phyloP scores from a whole-genome alignment of 352 stramenopile genomes.

The Pythium volutum region DNA sequence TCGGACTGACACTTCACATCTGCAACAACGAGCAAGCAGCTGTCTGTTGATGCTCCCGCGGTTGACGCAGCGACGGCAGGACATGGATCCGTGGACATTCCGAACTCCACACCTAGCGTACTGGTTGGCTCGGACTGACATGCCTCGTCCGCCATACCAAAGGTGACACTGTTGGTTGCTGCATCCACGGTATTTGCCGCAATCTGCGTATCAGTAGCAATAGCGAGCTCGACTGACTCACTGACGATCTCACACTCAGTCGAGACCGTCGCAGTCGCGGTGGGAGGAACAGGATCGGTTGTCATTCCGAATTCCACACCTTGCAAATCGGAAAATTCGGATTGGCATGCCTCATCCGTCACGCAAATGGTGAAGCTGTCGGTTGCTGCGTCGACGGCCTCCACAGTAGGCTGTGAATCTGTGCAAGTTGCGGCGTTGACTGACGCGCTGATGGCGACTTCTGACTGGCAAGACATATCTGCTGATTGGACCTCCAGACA shows the following conservation, averaged over 20 bases:
- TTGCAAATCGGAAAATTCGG: not conserved
- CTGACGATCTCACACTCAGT: not conserved
- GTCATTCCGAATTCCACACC: not conserved
- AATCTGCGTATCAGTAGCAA: not conserved
- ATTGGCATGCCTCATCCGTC: conserved; percentile 1
- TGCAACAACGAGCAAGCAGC: too few species aligned
- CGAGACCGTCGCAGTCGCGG: not conserved
- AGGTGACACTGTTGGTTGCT: not conserved
- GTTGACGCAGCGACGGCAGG: not conserved
- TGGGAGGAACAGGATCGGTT: not conserved
- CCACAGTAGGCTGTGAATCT: not conserved
- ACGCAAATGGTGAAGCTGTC: not conserved
- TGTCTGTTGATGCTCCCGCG: conserved; percentile 1
- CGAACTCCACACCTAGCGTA: not conserved
- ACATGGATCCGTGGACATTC: not conserved
- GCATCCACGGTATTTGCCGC: not conserved
- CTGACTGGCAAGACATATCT: conserved; percentile 5
- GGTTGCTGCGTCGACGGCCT: conserved; percentile 1
- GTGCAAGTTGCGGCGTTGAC: not conserved
- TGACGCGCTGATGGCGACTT: not conserved
- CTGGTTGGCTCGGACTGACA: not conserved
- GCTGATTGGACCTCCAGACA: not conserved
- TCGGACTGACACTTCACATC: too few species aligned
- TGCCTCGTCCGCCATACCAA: not conserved
- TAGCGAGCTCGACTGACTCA: not conserved